Conservation (phyloP, 2,329 filamentous ascomycete species). For the Drechslera avenae region DNA sequence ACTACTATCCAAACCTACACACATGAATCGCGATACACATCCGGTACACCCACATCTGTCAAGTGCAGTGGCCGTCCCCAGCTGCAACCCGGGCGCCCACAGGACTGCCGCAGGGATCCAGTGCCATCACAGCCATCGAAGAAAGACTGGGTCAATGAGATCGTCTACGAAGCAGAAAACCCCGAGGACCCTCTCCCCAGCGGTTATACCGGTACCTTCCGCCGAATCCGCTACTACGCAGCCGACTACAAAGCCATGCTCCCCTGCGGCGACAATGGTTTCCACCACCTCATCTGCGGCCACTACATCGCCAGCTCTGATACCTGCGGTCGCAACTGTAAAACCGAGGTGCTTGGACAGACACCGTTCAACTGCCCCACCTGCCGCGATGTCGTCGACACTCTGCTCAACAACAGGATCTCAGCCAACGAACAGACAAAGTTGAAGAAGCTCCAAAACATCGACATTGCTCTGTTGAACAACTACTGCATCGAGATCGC, state of each 20-base stretch:
- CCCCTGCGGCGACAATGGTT: neutral
- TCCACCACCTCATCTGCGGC: slow-evolving; percentile 20
- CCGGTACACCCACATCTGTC: too few species aligned
- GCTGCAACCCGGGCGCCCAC: too few species aligned
- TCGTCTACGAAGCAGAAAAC: neutral
- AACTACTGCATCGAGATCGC: neutral
- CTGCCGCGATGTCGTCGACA: slow-evolving; percentile 7
- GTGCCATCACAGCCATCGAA: too few species aligned
- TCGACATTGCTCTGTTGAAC: neutral
- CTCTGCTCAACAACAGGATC: slow-evolving; percentile 8
- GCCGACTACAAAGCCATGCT: neutral
- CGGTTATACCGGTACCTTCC: slow-evolving; percentile 19
- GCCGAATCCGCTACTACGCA: slow-evolving; percentile 7
- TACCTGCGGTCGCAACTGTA: slow-evolving; percentile 21
- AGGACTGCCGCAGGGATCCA: too few species aligned
- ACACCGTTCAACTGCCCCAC: slow-evolving; percentile 15
- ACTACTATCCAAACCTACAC: too few species aligned
- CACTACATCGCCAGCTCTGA: slow-evolving; percentile 13
- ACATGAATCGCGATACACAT: too few species aligned
- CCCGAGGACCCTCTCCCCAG: slow-evolving; percentile 3
- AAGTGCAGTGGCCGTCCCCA: too few species aligned
- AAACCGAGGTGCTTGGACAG: neutral
- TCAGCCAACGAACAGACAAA: neutral
- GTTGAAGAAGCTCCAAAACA: neutral
- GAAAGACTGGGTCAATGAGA: neutral